phyloP scores from a whole-genome alignment of 169 alveolate genomes.

The Cryptosporidium sp. region DNA sequence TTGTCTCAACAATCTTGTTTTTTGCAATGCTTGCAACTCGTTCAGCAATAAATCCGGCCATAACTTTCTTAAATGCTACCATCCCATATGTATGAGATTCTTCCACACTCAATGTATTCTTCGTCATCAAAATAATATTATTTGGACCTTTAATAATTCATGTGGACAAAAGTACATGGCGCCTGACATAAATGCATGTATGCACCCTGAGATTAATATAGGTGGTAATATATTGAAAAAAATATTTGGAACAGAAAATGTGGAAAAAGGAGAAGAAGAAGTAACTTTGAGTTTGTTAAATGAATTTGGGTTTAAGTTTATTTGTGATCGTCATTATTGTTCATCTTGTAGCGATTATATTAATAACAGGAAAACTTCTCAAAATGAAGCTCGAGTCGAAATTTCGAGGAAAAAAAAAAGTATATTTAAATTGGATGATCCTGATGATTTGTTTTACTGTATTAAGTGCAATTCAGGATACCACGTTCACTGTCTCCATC shows the following conservation, averaged over 20 bases:
- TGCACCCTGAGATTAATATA: constrained; percentile 15
- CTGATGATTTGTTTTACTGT: constrained; percentile 36
- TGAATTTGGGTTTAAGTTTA: constrained; percentile 27
- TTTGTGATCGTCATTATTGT: constrained; percentile 61
- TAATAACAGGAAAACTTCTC: background rate
- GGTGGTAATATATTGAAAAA: constrained; percentile 41
- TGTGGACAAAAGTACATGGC: constrained; percentile 23
- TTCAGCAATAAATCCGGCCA: background rate
- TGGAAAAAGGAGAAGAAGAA: background rate
- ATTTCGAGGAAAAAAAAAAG: background rate
- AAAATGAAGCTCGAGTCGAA: background rate
- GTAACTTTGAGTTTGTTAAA: background rate
- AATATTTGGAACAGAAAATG: constrained; percentile 20
- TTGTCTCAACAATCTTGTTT: constrained; percentile 29
- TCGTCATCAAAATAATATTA: background rate
- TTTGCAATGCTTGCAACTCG: constrained; percentile 36
- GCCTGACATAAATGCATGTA: background rate
- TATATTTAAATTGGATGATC: constrained; percentile 26
- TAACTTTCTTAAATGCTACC: constrained; percentile 68
- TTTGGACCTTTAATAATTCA: constrained; percentile 40
- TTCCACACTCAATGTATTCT: constrained; percentile 76
- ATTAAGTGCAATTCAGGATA: constrained; percentile 36
- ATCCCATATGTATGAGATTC: constrained; percentile 76
- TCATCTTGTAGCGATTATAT: constrained; percentile 6
- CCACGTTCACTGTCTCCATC: constrained; percentile 28